Conservation (phyloP, 441 rosid species). For the Oxalis stricta region DNA sequence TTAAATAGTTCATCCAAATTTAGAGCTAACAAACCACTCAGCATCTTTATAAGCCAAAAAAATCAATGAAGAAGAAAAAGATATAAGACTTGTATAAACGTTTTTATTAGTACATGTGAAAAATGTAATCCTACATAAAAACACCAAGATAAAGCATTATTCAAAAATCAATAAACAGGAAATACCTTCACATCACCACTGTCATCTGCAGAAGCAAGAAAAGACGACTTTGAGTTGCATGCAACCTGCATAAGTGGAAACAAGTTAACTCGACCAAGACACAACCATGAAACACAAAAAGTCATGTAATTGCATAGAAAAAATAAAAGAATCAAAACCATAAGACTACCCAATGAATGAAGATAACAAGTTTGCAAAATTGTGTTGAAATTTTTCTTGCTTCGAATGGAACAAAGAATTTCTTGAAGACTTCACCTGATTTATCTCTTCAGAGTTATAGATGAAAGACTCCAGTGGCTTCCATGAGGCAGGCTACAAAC, state of each 20-base stretch:
- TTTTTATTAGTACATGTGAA: too few relatives aligned
- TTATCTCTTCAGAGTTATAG: constrained; percentile 79
- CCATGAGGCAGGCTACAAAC: constrained; percentile 34
- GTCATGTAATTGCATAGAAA: not conserved
- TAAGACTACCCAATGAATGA: not conserved
- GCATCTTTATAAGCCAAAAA: too few relatives aligned
- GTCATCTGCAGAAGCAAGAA: constrained; percentile 79
- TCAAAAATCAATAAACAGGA: not conserved
- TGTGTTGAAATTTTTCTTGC: too few relatives aligned
- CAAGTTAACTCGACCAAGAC: not conserved
- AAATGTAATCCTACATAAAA: too few relatives aligned
- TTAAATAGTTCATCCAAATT: too few relatives aligned
- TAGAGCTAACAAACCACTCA: too few relatives aligned
- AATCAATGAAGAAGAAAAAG: too few relatives aligned
- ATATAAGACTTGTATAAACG: too few relatives aligned
- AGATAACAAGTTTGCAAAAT: not conserved
- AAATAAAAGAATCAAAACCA: not conserved
- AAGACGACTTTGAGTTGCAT: constrained; percentile 54
- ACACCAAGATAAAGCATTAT: too few relatives aligned
- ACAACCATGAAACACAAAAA: not conserved
- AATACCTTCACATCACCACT: constrained; percentile 73
- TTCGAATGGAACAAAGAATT: too few relatives aligned
- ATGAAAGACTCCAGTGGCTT: constrained; percentile 45
- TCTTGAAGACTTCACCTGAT: constrained; percentile 41
- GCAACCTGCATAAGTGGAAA: constrained; percentile 31